Base-by-base conservation (phyloP, 2,329 filamentous ascomycete species). In the Leptodontidium sp. region DNA sequence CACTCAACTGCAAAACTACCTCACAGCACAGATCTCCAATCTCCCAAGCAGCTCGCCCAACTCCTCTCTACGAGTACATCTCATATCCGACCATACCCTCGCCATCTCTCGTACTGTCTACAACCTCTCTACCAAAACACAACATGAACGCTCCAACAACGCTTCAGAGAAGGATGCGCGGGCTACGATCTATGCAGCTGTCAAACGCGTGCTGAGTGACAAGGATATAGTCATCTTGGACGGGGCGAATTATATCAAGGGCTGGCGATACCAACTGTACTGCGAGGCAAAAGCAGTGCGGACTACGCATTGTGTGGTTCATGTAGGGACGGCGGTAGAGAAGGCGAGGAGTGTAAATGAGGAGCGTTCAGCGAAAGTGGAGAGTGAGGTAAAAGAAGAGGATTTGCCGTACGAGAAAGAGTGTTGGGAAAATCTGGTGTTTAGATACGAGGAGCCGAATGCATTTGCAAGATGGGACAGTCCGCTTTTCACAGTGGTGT, bases 211-310 rank as follows among this genome's bases (percentile, higher is more conserved):
- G 61, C 84, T 97, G 38, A 89, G 87, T 69, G 86, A 89, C 67
- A 88, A 88, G 75, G 91, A 93, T 76, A 89, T 97, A 68, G 91
- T 96, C 64, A 88, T 97, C 58, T 87, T 93, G 17, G 93, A 97
- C 78, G 89, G 90, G 1, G 82, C 93, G 69, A 96, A 96, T 80
- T 97, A 96, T 81, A 97, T 97, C 82, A 96, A 96, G 80, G 93
- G 93, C 47, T 96, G 92, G 87, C 86, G 93, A 61, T 97, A 97
- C 79, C 93, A 97, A 83, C 83, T 97, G 26, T 91, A 91, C 79
- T 95, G 93, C 82, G 93, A 96, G 81, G 89, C 93, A 47, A 96
- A 96, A 80, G 93, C 93, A 59, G 82, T 92, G 65, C 83, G 90
- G 71, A 96, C 93, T 3, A 88, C 91, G 2, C 91, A 87, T 79